Evolutionary conservation across 2,329 filamentous ascomycete genomes (phyloP), one percentile per base, ranked within the genome.

Genomic region (Fusarium algeriense): DNA sequence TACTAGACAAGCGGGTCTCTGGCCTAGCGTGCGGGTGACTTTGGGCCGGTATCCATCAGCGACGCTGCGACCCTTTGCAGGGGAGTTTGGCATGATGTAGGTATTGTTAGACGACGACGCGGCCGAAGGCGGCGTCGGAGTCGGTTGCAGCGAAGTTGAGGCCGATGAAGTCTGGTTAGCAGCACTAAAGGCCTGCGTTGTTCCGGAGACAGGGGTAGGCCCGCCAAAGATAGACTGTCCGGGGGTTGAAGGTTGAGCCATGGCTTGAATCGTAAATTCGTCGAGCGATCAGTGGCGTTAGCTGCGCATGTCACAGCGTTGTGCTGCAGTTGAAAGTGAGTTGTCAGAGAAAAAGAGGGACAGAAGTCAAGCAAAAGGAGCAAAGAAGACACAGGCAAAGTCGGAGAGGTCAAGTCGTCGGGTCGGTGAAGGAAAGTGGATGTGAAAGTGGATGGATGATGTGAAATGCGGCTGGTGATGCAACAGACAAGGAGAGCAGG

Each of bases 1-100:
- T 74, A 99, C 95, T 53, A 99, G 87, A 79, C 95, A 98, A 38
- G 96, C 95, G 40, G 96, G 96, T 73, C 95, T 90, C 82, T 93
- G 91, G 49, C 92, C 92, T 52, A 92, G 85, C 15, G 92, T 93
- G 76, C 91, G 90, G 40, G 89, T 95, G 67, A 97, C 93, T 79
- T 91, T 93, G 38, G 95, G 95, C 53, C 92, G 91, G 81, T 97
- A 97, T 71, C 90, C 90, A 78, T 97, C 94, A 60, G 86, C 86
- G 65, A 86, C 86, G 23, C 86, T 84, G 63, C 88, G 86, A 75
- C 86, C 88, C 80, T 92, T 93, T 64, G 90, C 85, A 17, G 94
- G 93, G 69, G 92, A 94, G 78, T 93, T 93, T 20, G 94, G 92
- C 93, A 98, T 96, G 78, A 97, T 90, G 83, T 95, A 97, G 28